These are phyloP conservation scores for Apodospora peruviana DNA, from an alignment of 495 filamentous ascomycete genomes.

Conservation along the genomic window DNA sequence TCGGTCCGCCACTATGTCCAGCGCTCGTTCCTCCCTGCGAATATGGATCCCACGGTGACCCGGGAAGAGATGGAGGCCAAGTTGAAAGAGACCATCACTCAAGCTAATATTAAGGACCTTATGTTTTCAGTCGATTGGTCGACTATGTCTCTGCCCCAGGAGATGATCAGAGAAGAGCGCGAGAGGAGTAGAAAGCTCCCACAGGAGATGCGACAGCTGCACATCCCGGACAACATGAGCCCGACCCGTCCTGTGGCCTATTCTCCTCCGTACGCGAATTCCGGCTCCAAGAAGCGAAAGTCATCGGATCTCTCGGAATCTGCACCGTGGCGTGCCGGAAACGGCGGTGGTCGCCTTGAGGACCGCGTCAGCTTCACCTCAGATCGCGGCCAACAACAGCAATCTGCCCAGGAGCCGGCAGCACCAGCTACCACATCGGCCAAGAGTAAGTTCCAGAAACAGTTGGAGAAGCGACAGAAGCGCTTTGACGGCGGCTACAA, in stretches of 20 bases:
- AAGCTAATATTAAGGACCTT: slow-evolving; percentile 62
- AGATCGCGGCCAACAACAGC: slow-evolving; percentile 62
- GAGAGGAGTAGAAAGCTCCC: slow-evolving; percentile 27
- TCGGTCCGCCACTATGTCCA: slow-evolving; percentile 78
- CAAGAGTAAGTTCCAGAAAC: slow-evolving; percentile 80
- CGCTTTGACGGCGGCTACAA: slow-evolving; percentile 72
- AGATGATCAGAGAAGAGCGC: slow-evolving; percentile 74
- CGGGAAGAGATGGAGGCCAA: slow-evolving; percentile 72
- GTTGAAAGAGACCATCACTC: slow-evolving; percentile 77
- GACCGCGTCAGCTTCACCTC: slow-evolving; percentile 64
- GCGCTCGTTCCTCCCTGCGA: slow-evolving; percentile 74
- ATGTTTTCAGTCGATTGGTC: slow-evolving; percentile 78
- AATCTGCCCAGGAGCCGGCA: slow-evolving; percentile 38
- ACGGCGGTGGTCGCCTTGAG: slow-evolving; percentile 62
- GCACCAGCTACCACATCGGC: no score
- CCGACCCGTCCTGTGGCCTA: not conserved
- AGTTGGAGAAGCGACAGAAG: slow-evolving; percentile 80
- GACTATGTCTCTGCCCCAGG: slow-evolving; percentile 75
- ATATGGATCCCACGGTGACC: slow-evolving; percentile 58
- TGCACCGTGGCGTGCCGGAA: slow-evolving; percentile 64
- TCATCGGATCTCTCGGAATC: slow-evolving; percentile 71
- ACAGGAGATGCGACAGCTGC: not conserved
- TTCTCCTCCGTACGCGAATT: not conserved
- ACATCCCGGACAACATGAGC: not conserved
- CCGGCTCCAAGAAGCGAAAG: slow-evolving; percentile 68